Conservation (phyloP, 2,329 filamentous ascomycete species). For the Scedosporium apiospermum region DNA sequence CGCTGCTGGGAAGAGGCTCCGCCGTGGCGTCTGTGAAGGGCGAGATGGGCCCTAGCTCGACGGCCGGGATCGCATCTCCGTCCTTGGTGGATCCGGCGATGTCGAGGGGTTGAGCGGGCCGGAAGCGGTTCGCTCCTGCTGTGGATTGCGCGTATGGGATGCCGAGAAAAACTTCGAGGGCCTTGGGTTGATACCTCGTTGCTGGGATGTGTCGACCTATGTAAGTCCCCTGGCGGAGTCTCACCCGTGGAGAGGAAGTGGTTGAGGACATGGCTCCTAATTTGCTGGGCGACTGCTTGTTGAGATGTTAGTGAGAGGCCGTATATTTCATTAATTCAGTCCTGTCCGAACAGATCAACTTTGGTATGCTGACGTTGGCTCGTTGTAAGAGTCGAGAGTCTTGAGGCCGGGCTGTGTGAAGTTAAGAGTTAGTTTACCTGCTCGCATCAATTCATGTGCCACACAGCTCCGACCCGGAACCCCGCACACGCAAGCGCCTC, state of each 20-base stretch:
- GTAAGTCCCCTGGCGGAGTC: constrained; percentile 5
- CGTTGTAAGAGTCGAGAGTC: no score
- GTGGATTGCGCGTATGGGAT: constrained; percentile 38
- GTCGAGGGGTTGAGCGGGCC: constrained; percentile 24
- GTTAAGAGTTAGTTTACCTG: not conserved
- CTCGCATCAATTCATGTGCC: not conserved
- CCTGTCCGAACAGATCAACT: no score
- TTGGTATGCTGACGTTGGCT: no score
- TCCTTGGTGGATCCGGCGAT: constrained; percentile 7
- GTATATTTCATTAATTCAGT: no score
- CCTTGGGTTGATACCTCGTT: constrained; percentile 18
- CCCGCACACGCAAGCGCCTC: not conserved
- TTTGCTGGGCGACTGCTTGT: no score
- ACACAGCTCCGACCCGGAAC: not conserved
- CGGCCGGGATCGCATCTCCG: constrained; percentile 19
- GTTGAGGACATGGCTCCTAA: not conserved
- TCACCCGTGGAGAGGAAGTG: not conserved
- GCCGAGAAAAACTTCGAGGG: constrained; percentile 37
- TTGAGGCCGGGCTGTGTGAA: not conserved
- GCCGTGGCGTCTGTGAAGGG: constrained; percentile 18
- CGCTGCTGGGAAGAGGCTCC: constrained; percentile 23
- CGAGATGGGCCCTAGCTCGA: constrained; percentile 27
- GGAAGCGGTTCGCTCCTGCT: constrained; percentile 35
- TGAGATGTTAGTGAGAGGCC: no score
- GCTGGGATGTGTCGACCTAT: not conserved